Conservation (phyloP, 768 basidiomycete species). For the Lentinula boryana region DNA sequence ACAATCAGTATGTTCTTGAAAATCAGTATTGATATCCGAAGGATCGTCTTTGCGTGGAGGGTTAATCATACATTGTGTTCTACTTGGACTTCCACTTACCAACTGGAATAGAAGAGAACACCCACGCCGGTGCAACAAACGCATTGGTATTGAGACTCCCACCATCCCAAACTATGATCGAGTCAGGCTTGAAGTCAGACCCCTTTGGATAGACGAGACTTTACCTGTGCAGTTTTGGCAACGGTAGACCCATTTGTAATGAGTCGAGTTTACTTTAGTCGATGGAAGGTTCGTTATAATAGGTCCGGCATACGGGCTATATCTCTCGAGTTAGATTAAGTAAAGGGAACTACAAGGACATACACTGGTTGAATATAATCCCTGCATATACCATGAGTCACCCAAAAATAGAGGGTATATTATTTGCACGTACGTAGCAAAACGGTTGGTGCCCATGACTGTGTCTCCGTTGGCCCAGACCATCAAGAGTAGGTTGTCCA, state of each 20-base stretch:
- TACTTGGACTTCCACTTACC: background rate
- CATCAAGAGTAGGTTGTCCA: slow-evolving; percentile 48
- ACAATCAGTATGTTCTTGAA: slow-evolving; percentile 58
- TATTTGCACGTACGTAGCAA: slow-evolving; percentile 39
- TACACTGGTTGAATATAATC: slow-evolving; percentile 48
- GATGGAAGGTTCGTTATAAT: slow-evolving; percentile 45
- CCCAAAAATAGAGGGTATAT: background rate
- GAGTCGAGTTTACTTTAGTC: slow-evolving; percentile 48
- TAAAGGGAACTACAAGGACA: slow-evolving; percentile 7
- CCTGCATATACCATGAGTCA: slow-evolving; percentile 19
- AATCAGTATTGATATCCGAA: slow-evolving; percentile 42
- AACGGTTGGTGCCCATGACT: slow-evolving; percentile 44
- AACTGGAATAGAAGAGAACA: slow-evolving; percentile 12
- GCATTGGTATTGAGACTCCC: slow-evolving; percentile 28
- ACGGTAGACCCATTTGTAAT: slow-evolving; percentile 65
- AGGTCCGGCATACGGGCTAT: slow-evolving; percentile 42
- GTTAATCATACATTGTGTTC: background rate
- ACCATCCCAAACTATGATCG: slow-evolving; percentile 30
- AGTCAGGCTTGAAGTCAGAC: background rate
- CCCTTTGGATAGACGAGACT: slow-evolving; percentile 12
- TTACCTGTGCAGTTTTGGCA: slow-evolving; percentile 62
- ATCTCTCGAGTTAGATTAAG: background rate
- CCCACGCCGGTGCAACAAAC: slow-evolving; percentile 48
- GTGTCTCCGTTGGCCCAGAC: slow-evolving; percentile 54
- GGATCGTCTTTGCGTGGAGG: slow-evolving; percentile 27